A percentile compares a stretch with the other conserved stretches of the same genome.
These are phyloP conservation scores for Hyaloscypha finlandica DNA, from an alignment of 495 filamentous ascomycete genomes.

Conservation along the genomic window DNA sequence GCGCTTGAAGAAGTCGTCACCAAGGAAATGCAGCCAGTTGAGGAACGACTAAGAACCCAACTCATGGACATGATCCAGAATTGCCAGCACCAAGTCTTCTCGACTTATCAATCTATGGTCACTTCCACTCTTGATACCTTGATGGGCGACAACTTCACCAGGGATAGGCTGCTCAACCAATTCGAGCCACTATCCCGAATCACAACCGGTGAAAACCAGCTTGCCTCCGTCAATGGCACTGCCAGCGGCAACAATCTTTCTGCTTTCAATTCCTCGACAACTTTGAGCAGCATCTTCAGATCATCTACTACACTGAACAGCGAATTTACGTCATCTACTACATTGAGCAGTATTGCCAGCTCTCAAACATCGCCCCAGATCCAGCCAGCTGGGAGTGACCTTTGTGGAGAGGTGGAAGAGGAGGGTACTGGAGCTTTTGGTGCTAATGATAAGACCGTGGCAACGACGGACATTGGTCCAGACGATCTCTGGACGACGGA, in stretches of 20 bases:
- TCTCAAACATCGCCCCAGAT: background rate
- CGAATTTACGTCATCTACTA: background rate
- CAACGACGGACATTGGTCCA: background rate
- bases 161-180: background rate
- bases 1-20: conserved; percentile 13
- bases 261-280: conserved; percentile 1
- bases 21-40: conserved; percentile 12
- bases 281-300: background rate
- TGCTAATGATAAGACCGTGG: background rate
- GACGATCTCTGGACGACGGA: background rate
- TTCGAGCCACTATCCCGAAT: background rate
- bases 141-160: background rate
- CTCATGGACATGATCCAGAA: conserved; percentile 2
- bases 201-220: background rate
- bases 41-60: conserved; percentile 15
- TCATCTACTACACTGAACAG: background rate
- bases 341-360: background rate
- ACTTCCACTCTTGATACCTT: background rate
- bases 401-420: background rate
- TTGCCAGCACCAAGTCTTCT: background rate
- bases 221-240: background rate
- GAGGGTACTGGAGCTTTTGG: background rate
- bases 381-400: background rate
- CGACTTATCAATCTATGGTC: background rate
- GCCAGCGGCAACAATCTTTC: background rate